Base-by-base conservation (phyloP, 1,284 basidiomycete genomes). In the Sporisorium scitamineum region DNA sequence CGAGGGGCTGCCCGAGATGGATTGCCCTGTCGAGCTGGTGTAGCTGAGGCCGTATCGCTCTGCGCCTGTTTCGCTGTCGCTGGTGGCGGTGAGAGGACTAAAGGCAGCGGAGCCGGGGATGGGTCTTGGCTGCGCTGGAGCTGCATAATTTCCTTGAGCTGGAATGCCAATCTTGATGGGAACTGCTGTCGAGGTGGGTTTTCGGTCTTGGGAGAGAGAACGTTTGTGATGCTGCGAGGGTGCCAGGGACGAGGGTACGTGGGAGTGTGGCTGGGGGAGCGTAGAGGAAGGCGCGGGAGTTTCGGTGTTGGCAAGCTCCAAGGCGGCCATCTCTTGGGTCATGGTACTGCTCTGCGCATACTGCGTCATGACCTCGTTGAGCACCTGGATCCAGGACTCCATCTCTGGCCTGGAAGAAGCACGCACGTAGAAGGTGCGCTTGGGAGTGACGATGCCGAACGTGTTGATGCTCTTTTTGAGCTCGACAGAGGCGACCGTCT, bases 351-450 rank as follows among this genome's bases (percentile, higher is more conserved):
- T 69, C 50, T 83, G 80, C 3, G 74, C 58, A 6, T 71, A 58
- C 9, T 89, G 89, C 70, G 90, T 90, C 65, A 92, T 89, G 16
- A 93, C 91, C 5, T 90, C 90, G 82, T 94, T 94, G 84, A 98
- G 91, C 4, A 91, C 91, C 20, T 87, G 86, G 42, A 97, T 92
- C 97, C 97, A 99, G 61, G 89, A 90, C 50, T 92, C 89, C 54
- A 93, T 91, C 61, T 96, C 94, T 24, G 87, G 86, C 6, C 88
- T 86, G 5, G 90, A 89, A 34, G 90, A 89, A 0, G 95, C 94
- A 81, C 94, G 92, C 37, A 96, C 90, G 86, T 98, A 97, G 86
- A 92, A 97, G n/a, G 95, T 98, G 26, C 96, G 90, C 20, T 90
- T 89, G 13, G 94, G 91, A 0, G 94, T 95, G 61, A 99, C 94